A percentile compares a stretch with the other conserved stretches of the same genome.
Evolutionary conservation across 2,329 filamentous ascomycete species (phyloP).

Genomic region (Dothistroma septosporum): DNA sequence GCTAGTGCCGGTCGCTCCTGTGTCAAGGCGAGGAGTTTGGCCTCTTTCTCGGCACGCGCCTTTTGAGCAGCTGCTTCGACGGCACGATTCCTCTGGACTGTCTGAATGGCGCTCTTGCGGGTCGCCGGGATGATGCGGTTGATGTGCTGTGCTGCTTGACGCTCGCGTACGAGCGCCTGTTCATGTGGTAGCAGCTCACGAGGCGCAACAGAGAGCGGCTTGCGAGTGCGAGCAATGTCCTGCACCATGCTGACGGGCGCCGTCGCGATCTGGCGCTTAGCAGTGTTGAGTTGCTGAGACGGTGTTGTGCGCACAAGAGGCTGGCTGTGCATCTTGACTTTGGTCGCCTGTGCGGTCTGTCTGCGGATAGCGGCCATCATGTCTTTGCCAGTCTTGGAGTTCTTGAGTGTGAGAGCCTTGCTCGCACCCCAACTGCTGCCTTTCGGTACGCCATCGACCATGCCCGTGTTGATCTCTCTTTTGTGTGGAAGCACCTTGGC

Average conservation of each 20-base stretch:
- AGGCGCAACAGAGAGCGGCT: conserved; percentile 16
- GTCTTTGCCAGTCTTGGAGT: conserved; percentile 19
- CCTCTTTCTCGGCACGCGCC: conserved; percentile 19
- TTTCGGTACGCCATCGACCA: conserved; percentile 19
- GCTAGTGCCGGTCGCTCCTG: conserved; percentile 6
- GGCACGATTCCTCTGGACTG: conserved; percentile 7
- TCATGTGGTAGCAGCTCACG: conserved; percentile 21
- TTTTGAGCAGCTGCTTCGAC: conserved; percentile 14
- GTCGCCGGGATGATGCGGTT: conserved; percentile 15
- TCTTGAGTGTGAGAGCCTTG: conserved; percentile 10
- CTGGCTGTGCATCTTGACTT: conserved; percentile 12
- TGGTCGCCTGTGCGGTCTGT: conserved; percentile 16
- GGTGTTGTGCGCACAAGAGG: conserved; percentile 10
- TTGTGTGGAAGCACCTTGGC: conserved; percentile 20
- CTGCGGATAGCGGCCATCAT: conserved; percentile 23
- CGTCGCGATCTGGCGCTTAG: conserved; percentile 18
- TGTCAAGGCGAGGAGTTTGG: conserved; percentile 17
- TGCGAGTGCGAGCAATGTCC: conserved; percentile 7
- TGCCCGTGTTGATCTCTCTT: conserved; percentile 15
- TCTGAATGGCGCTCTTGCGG: conserved; percentile 4
- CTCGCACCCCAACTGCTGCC: conserved; percentile 6
- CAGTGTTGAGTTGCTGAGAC: conserved; percentile 12
- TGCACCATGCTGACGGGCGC: conserved; percentile 21
- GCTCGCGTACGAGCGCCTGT: conserved; percentile 15
- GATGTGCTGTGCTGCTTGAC: conserved; percentile 7